Conservation (phyloP, 208 protist genomes). For the Wallacemonas sp. region DNA sequence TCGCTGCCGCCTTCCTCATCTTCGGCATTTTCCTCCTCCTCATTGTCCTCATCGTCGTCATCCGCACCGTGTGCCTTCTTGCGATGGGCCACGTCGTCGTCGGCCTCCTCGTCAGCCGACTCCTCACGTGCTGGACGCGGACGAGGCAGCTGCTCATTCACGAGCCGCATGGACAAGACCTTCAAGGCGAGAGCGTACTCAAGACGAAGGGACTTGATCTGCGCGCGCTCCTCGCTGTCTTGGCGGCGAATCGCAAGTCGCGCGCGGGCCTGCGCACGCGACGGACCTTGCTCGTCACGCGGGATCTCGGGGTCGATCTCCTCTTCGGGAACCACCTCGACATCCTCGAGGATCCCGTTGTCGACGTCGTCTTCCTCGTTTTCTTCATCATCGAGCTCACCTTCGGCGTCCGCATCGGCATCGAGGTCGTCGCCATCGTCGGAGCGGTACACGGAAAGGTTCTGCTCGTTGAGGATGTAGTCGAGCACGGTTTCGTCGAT, state of each 20-base stretch:
- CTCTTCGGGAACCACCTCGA: slow-evolving; percentile 36
- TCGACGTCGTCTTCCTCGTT: slow-evolving; percentile 26
- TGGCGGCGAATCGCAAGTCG: slow-evolving; percentile 32
- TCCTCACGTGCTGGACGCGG: slow-evolving; percentile 28
- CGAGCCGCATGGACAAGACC: slow-evolving; percentile 47
- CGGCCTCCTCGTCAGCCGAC: slow-evolving; percentile 48
- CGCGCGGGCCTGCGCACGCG: slow-evolving; percentile 17
- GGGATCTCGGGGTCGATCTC: slow-evolving; percentile 16
- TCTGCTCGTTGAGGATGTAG: slow-evolving; percentile 32
- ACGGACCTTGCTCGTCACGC: slow-evolving; percentile 3
- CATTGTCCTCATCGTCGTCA: slow-evolving; percentile 22
- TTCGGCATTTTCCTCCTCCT: slow-evolving; percentile 5
- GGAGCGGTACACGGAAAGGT: slow-evolving; percentile 20
- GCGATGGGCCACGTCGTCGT: not conserved
- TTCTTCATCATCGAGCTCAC: slow-evolving; percentile 38
- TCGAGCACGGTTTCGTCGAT: slow-evolving; percentile 8
- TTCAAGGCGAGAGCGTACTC: slow-evolving; percentile 65
- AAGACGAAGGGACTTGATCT: slow-evolving; percentile 55
- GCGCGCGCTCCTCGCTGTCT: slow-evolving; percentile 47
- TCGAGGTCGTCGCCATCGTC: slow-evolving; percentile 29
- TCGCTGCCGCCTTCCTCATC: slow-evolving; percentile 8
- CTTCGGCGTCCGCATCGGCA: slow-evolving; percentile 17
- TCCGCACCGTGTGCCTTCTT: slow-evolving; percentile 10
- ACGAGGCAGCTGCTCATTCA: slow-evolving; percentile 52
- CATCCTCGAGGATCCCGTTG: slow-evolving; percentile 37